Conservation (phyloP, 208 protist species). For the Crithidia expoeki region DNA sequence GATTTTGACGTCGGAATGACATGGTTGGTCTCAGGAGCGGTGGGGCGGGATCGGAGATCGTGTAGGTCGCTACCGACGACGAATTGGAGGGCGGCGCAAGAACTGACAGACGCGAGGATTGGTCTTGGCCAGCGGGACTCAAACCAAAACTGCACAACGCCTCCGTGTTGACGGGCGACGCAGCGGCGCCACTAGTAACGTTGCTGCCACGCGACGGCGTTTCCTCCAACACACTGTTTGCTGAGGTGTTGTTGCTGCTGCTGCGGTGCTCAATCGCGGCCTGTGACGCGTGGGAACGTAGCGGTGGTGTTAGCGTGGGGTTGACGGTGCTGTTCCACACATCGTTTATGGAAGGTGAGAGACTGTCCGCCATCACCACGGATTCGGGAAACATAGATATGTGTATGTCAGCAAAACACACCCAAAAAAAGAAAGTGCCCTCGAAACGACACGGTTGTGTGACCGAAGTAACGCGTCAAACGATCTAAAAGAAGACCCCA, state of each 20-base stretch:
- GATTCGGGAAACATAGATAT: background rate
- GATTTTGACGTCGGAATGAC: background rate
- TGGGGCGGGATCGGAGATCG: background rate
- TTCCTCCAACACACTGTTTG: no score
- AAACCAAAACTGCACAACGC: background rate
- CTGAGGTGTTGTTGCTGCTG: constrained; percentile 7
- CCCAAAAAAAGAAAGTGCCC: no score
- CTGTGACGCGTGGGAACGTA: constrained; percentile 4
- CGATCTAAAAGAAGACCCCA: no score
- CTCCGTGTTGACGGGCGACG: background rate
- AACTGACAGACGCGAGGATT: background rate
- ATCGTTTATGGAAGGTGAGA: background rate
- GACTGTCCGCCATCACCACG: constrained; percentile 1
- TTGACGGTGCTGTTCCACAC: constrained; percentile 9
- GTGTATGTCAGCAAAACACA: background rate
- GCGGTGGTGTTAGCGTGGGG: background rate
- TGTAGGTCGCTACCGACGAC: background rate
- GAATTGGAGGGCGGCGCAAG: background rate
- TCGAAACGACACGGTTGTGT: no score
- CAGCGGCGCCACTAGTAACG: background rate
- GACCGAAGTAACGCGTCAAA: no score
- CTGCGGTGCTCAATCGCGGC: constrained; percentile 5
- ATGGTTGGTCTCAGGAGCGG: background rate
- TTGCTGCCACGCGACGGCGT: background rate
- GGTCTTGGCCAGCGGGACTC: background rate